Base-by-base conservation (phyloP, 1,139 yeast genomes). In the Yamadazyma atlantica region DNA sequence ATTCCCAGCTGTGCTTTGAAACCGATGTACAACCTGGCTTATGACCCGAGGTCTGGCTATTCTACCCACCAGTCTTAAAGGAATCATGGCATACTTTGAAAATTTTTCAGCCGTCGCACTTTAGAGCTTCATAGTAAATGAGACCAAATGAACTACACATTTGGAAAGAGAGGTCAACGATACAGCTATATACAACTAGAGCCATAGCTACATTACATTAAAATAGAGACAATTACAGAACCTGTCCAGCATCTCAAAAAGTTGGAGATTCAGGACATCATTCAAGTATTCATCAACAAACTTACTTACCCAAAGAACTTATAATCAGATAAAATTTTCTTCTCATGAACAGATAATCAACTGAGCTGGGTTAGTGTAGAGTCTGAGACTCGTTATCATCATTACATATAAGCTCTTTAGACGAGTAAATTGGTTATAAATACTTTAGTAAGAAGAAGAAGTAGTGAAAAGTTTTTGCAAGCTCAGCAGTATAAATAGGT, bases 311-410 rank as follows among this genome's bases (percentile, higher is more conserved):
- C 43, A 44, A 45, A 47, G 47, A 46, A 42, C 51, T 44, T 43
- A 29, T 15, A 33, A 35, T 66, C 71, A 65, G 73, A 59, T 62
- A 61, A 53, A 58, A 57, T 51, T 54, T 57, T 69, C 65, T 67
- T 70, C 65, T 69, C 75, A 70, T 63, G 52, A 66, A 68, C 74
- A 67, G 66, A 68, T 60, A 62, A 68, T 70, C 75, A 70, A 70
- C 63, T 70, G 76, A 70, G 75, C 75, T 70, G 75, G 75, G 76
- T 70, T 70, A 48, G 50, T 40, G 53, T 58, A 59, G 71, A 66
- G 72, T 62, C 71, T 50, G 46, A 54, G 73, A 64, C 73, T 67
- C 73, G 58, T 59, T 64, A 65, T 66, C 72, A 65, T 66, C 73
- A 66, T 41, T 26, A 13, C 5, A 28, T 19, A 28, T 16, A 40